Evolutionary conservation across 2,329 filamentous ascomycete species (phyloP).

Genomic region (Sporothrix sp.): DNA sequence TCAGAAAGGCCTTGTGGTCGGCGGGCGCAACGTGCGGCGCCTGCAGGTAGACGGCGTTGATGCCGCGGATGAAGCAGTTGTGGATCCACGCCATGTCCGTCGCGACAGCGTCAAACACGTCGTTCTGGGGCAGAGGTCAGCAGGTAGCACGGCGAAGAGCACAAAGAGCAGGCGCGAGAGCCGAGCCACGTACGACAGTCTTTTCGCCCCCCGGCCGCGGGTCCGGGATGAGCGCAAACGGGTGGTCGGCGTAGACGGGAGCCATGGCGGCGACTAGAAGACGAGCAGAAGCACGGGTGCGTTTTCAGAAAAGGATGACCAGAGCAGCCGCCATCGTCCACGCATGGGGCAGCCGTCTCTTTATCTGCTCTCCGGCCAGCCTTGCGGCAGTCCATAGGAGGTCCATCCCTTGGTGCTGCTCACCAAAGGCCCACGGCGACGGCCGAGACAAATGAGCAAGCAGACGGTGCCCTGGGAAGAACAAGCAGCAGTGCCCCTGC

Average conservation of each 20-base stretch:
- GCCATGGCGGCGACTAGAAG: no score
- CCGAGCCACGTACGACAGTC: not conserved
- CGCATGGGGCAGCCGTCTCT: no score
- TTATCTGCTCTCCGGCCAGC: no score
- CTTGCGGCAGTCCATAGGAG: no score
- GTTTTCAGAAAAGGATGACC: no score
- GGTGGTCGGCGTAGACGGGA: conserved; percentile 23
- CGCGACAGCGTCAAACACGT: conserved; percentile 22
- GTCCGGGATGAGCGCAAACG: conserved; percentile 19
- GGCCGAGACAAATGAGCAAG: no score
- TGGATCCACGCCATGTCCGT: conserved; percentile 27
- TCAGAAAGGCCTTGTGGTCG: conserved; percentile 27
- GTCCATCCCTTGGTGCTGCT: no score
- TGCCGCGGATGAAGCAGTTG: conserved; percentile 23
- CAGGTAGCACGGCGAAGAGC: not conserved
- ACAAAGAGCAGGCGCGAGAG: not conserved
- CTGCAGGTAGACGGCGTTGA: conserved; percentile 26
- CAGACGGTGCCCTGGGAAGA: no score
- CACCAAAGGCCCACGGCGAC: no score
- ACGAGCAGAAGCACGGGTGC: no score
- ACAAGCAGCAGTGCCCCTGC: no score
- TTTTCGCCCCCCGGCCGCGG: not conserved
- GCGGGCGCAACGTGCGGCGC: conserved; percentile 25
- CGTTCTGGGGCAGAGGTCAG: conserved; percentile 19
- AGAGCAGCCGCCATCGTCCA: no score